A percentile compares a stretch with the other conserved stretches of the same genome.
phyloP scores from a whole-genome alignment of 192 early-diverging fungal genomes.

The Entomortierella chlamydospora region DNA sequence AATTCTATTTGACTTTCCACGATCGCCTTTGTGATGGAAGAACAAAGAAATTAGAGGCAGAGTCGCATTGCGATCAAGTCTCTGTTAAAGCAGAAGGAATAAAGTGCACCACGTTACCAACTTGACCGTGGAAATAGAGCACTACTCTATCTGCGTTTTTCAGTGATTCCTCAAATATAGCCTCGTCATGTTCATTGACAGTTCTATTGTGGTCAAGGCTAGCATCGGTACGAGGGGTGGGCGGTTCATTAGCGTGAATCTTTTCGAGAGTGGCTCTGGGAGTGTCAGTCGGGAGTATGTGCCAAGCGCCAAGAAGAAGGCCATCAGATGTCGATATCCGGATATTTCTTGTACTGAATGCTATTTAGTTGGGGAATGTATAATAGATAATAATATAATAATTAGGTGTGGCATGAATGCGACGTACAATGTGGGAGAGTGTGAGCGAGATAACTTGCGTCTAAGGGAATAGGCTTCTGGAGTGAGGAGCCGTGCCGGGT shows the following conservation, averaged over 20 bases:
- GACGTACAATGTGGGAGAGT: neutral
- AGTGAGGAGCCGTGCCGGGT: constrained; percentile 36
- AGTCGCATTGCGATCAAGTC: too few relatives aligned
- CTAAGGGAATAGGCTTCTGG: constrained; percentile 44
- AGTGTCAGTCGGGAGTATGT: constrained; percentile 19
- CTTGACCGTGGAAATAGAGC: constrained; percentile 55
- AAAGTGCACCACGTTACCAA: constrained; percentile 19
- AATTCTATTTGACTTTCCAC: constrained; percentile 46
- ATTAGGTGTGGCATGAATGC: neutral
- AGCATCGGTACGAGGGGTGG: neutral
- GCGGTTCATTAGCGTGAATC: constrained; percentile 18
- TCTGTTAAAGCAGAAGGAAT: neutral
- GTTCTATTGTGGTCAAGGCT: neutral
- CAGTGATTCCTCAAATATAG: constrained; percentile 34
- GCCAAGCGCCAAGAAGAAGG: constrained; percentile 42
- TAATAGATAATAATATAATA: neutral
- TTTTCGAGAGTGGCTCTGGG: constrained; percentile 4
- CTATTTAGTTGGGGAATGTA: constrained; percentile 2
- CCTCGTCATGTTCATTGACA: constrained; percentile 5
- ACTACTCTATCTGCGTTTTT: constrained; percentile 29
- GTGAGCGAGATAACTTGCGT: constrained; percentile 3
- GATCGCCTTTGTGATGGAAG: constrained; percentile 23
- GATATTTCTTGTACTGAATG: constrained; percentile 44
- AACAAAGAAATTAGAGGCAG: neutral
- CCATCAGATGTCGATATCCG: constrained; percentile 34